Evolutionary conservation across 177 flowering plant species (phyloP).

Genomic region (Vitis hybrid): DNA sequence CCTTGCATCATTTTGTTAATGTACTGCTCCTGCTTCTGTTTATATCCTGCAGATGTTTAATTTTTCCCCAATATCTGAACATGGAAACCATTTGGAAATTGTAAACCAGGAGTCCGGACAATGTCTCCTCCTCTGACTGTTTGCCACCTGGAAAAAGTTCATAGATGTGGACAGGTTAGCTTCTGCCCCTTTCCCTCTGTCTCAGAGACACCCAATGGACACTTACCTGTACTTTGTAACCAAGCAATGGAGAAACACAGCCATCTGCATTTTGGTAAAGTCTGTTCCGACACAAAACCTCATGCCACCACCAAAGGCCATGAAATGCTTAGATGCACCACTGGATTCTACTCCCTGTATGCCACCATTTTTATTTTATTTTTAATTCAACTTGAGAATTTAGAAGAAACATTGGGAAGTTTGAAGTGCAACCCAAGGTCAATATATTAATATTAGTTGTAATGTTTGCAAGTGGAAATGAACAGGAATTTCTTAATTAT

Average conservation of each 20-base stretch:
- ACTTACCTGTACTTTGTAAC: slow-evolving; percentile 82
- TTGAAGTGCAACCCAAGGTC: background rate
- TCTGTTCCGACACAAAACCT: slow-evolving; percentile 95
- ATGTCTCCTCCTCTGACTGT: slow-evolving; percentile 56
- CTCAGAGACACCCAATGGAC: background rate
- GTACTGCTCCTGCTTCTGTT: slow-evolving; percentile 1
- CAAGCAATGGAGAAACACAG: slow-evolving; percentile 78
- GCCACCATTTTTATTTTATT: background rate
- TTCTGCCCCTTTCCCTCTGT: background rate
- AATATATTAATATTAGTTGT: background rate
- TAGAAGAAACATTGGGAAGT: background rate
- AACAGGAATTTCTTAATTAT: background rate
- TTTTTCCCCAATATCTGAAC: slow-evolving; percentile 35
- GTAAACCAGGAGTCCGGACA: slow-evolving; percentile 60
- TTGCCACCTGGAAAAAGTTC: slow-evolving; percentile 38
- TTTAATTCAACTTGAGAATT: background rate
- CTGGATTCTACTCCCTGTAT: slow-evolving; percentile 55
- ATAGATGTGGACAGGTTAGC: slow-evolving; percentile 7
- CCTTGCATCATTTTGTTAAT: background rate
- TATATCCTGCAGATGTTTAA: background rate
- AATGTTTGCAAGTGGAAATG: background rate
- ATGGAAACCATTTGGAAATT: slow-evolving; percentile 59
- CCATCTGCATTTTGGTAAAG: slow-evolving; percentile 83
- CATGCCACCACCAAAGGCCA: slow-evolving; percentile 98
- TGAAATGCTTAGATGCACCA: slow-evolving; percentile 73